These are phyloP conservation scores for Eucalyptus sp. DNA, from an alignment of 345 rosid species.

Conservation along the genomic window DNA sequence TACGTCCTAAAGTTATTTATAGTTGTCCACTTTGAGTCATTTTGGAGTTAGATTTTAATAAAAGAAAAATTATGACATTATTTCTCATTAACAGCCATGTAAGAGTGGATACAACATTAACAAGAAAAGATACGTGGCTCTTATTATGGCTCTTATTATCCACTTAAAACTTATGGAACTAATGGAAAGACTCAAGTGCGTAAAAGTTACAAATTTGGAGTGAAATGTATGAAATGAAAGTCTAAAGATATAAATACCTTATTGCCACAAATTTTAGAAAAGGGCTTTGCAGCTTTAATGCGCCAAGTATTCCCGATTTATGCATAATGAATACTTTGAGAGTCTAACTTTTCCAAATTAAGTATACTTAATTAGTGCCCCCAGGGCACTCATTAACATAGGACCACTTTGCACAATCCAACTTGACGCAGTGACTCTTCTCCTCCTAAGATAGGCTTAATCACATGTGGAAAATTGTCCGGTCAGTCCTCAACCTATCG, in stretches of 20 bases:
- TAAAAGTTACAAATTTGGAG: not conserved
- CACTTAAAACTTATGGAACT: not conserved
- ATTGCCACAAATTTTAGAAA: not conserved
- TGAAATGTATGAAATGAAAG: not conserved
- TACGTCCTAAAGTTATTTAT: no score
- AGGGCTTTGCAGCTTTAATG: not conserved
- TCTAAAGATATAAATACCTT: not conserved
- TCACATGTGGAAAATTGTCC: no score
- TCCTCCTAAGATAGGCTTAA: not conserved
- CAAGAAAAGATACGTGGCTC: not conserved
- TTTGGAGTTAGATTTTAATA: not conserved
- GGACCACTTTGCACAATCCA: not conserved
- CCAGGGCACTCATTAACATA: not conserved
- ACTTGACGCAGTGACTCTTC: not conserved
- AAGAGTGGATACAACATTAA: not conserved
- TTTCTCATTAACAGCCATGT: not conserved
- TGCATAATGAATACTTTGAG: no score
- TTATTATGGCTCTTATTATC: no score
- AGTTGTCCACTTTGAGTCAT: no score
- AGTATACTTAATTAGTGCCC: not conserved
- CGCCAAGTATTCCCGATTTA: not conserved
- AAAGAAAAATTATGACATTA: not conserved
- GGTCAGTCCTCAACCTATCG: no score
- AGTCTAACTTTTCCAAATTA: not conserved
- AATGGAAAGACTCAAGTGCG: not conserved